Percentiles rank a stretch among this genome's conserved stretches.
Evolutionary conservation across 2,329 filamentous ascomycete genomes (phyloP).

Genomic region (Hypoxylon sp.): DNA sequence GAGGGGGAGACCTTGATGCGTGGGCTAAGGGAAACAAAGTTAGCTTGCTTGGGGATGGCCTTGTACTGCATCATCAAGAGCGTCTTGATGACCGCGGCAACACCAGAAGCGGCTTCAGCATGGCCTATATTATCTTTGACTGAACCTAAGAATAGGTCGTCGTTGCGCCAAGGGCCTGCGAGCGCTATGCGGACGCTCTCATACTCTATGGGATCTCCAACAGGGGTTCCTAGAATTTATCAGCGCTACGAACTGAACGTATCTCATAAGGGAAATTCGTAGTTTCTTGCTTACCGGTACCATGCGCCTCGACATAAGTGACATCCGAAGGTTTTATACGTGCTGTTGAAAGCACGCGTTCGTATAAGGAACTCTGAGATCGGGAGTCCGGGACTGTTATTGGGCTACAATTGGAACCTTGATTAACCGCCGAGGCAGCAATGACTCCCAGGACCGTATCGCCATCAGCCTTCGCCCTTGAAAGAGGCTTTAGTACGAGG

Average conservation of each 20-base stretch:
- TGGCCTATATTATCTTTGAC: slow-evolving; percentile 56
- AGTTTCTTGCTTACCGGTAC: slow-evolving; percentile 54
- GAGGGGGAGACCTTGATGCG: slow-evolving; percentile 23
- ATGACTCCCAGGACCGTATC: slow-evolving; percentile 62
- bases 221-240: slow-evolving; percentile 49
- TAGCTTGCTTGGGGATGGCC: slow-evolving; percentile 53
- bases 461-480: slow-evolving; percentile 62
- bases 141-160: slow-evolving; percentile 43
- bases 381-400: slow-evolving; percentile 58
- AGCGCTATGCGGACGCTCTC: slow-evolving; percentile 50
- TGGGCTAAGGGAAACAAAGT: slow-evolving; percentile 51
- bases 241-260: neutral
- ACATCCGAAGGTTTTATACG: slow-evolving; percentile 46
- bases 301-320: slow-evolving; percentile 58
- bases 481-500: slow-evolving; percentile 64
- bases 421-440: slow-evolving; percentile 56
- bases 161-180: slow-evolving; percentile 43
- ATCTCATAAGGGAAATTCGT: neutral
- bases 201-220: slow-evolving; percentile 55
- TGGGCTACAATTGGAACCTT: slow-evolving; percentile 55
- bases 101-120: slow-evolving; percentile 51
- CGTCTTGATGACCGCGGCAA: slow-evolving; percentile 51
- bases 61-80: slow-evolving; percentile 50
- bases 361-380: slow-evolving; percentile 53
- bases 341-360: slow-evolving; percentile 49